A percentile compares a stretch with the other conserved stretches of the same genome.
These are phyloP conservation scores for Spergularia bocconei DNA, from an alignment of 148 eudicot species.

Conservation along the genomic window DNA sequence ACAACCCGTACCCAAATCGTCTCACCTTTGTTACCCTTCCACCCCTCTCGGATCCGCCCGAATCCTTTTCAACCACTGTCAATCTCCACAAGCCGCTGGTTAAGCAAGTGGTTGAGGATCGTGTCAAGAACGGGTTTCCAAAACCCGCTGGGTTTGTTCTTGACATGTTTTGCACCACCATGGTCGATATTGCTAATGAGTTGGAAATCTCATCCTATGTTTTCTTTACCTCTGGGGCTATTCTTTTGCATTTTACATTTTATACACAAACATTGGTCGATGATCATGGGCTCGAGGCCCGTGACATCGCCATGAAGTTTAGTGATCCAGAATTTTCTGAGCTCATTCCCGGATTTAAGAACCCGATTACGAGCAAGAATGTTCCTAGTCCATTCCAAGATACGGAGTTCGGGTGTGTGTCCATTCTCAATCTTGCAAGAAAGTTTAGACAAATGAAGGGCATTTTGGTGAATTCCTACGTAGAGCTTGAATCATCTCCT, in stretches of 20 bases:
- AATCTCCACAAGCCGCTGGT: constrained; percentile 31
- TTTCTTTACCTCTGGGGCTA: constrained; percentile 29
- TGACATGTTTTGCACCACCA: constrained; percentile 35
- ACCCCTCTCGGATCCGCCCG: not conserved
- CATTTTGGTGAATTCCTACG: constrained; percentile 43
- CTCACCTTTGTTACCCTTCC: constrained; percentile 20
- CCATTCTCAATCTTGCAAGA: not conserved
- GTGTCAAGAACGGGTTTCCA: not conserved
- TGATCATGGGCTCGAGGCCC: not conserved
- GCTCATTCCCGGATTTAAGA: constrained; percentile 22
- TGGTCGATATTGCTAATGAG: constrained; percentile 33
- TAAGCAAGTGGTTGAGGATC: constrained; percentile 14
- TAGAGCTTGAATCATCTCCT: constrained; percentile 31
- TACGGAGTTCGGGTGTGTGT: constrained; percentile 7
- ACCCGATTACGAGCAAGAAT: constrained; percentile 17
- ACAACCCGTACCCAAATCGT: constrained; percentile 5
- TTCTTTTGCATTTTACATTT: constrained; percentile 8
- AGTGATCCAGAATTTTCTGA: constrained; percentile 6
- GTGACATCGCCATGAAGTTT: not conserved
- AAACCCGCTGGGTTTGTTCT: constrained; percentile 30
- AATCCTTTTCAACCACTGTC: constrained; percentile 1
- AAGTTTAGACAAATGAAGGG: constrained; percentile 37
- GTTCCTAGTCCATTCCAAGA: constrained; percentile 9
- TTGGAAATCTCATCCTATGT: constrained; percentile 31
- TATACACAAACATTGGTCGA: constrained; percentile 8